Evolutionary conservation across 75 land plant genomes (phyloP).

Genomic region (Isoetes taiwanensis): DNA sequence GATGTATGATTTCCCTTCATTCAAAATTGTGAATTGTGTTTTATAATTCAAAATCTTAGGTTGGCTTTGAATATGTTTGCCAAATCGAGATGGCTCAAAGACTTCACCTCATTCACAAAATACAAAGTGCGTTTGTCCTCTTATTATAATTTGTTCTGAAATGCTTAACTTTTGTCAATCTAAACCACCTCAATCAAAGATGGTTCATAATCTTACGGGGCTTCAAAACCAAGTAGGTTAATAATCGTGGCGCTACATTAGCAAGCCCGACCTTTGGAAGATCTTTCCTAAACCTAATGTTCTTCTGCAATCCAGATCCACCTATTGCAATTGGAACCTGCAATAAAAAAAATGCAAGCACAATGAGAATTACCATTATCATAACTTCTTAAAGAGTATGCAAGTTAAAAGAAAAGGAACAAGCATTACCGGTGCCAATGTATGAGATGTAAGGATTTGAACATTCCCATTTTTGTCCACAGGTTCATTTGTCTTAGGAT

Average conservation of each 20-base stretch:
- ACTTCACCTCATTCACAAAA: no score
- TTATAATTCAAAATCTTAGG: no score
- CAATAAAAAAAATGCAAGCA: neutral
- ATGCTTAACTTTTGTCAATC: no score
- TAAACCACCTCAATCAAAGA: constrained; percentile 18
- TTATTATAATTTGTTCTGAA: no score
- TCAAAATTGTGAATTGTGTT: no score
- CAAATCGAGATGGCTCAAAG: no score
- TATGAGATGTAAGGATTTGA: constrained; percentile 93
- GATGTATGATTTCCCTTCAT: no score
- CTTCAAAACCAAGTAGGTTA: constrained; percentile 21
- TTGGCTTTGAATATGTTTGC: no score
- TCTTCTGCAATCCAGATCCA: constrained; percentile 12
- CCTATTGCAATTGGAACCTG: constrained; percentile 23
- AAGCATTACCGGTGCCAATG: constrained; percentile 60
- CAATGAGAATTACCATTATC: neutral
- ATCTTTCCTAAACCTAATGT: constrained; percentile 14
- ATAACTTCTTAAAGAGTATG: neutral
- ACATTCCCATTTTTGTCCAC: constrained; percentile 62
- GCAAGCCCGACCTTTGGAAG: constrained; percentile 18
- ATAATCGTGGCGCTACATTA: constrained; percentile 21
- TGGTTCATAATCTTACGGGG: constrained; percentile 18
- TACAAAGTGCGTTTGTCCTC: no score
- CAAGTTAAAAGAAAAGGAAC: neutral
- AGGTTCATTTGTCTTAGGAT: constrained; percentile 64